Base-by-base conservation (phyloP, 2,329 filamentous ascomycete species). In the Parasarocladium wereldwijsianum region DNA sequence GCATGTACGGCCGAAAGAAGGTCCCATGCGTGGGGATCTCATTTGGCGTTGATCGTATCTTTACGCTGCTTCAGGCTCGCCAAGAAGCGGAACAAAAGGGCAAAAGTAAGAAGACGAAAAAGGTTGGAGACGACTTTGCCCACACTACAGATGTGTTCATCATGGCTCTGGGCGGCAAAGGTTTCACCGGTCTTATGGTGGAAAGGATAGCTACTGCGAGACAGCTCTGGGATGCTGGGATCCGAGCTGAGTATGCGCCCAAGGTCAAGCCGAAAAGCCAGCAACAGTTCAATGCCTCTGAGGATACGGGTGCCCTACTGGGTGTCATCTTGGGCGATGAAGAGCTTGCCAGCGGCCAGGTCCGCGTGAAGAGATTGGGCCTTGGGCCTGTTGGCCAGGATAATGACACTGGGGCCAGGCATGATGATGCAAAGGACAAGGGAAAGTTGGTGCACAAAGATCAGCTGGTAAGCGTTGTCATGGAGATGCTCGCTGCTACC, bases 1-100 rank as follows among this genome's bases (percentile, higher is more conserved):
- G 81, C 57, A 93, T 93, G 83, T 94, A 93, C 62, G 77, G 77
- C 43, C 87, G 86, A 58, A 70, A 63, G 13, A 76, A 86, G 49
- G 83, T 94, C 33, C 87, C 53, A 12, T 60, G 54, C 30, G 52
- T 57, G 8, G 51, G 52, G 30, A 81, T 93, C 41, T 93, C 86
- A 2, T 94, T 96, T 47, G 87, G 87, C 32, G 83, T 94, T 27
- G 87, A 96, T 54, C 77, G 87, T 43, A 94, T 96, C 46, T 93
- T 93, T 58, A 84, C 80, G 42, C 86, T 94, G 47, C 83, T 78
- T 39, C 86, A 93, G 53, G 76, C 82, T 9, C 67, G 76, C 28
- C 65, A 83, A 47, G 73, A 70, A 36, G 68, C 65, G 32, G 68
- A 71, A 34, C 63, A 70, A 41, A 34, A 69, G 71, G n/a, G n/a